Evolutionary conservation across 352 stramenopile genomes (phyloP).

Genomic region (Pythium apleroticum): DNA sequence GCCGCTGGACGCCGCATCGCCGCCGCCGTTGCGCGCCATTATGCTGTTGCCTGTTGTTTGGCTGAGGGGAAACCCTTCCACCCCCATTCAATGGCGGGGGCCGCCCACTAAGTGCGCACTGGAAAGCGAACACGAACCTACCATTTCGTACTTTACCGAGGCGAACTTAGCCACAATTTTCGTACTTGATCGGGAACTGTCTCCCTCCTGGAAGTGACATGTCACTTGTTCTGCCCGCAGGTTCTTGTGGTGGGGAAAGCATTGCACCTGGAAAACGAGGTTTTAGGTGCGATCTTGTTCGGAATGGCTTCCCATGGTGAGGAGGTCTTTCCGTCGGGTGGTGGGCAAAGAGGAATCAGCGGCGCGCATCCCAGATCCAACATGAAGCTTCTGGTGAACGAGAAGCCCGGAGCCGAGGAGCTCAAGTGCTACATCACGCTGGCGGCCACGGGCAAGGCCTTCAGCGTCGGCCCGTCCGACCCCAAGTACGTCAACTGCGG

Average conservation of each 20-base stretch:
- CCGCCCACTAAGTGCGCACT: slow-evolving; percentile 18
- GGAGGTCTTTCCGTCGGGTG: background rate
- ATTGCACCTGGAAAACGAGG: slow-evolving; percentile 18
- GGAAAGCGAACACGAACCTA: background rate
- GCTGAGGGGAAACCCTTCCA: slow-evolving; percentile 5
- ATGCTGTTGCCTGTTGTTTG: slow-evolving; percentile 1
- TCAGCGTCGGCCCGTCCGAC: slow-evolving; percentile 51
- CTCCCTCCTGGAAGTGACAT: slow-evolving; percentile 13
- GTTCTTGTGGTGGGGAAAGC: slow-evolving; percentile 30
- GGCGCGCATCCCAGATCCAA: background rate
- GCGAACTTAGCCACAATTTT: background rate
- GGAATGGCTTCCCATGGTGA: slow-evolving; percentile 9
- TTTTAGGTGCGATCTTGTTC: slow-evolving; percentile 19
- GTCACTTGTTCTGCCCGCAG: background rate
- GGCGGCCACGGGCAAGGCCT: slow-evolving; percentile 43
- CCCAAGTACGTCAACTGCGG: slow-evolving; percentile 59
- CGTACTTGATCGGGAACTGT: slow-evolving; percentile 13
- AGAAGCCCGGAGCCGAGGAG: slow-evolving; percentile 61
- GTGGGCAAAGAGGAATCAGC: background rate
- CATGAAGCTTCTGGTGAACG: slow-evolving; percentile 73
- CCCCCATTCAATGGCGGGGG: slow-evolving; percentile 4
- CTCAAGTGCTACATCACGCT: slow-evolving; percentile 83
- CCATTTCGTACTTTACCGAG: background rate
- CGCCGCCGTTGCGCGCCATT: slow-evolving; percentile 7
- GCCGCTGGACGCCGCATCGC: background rate